Conservation (phyloP, 495 filamentous ascomycete species). For the Endocarpon pusillum region DNA sequence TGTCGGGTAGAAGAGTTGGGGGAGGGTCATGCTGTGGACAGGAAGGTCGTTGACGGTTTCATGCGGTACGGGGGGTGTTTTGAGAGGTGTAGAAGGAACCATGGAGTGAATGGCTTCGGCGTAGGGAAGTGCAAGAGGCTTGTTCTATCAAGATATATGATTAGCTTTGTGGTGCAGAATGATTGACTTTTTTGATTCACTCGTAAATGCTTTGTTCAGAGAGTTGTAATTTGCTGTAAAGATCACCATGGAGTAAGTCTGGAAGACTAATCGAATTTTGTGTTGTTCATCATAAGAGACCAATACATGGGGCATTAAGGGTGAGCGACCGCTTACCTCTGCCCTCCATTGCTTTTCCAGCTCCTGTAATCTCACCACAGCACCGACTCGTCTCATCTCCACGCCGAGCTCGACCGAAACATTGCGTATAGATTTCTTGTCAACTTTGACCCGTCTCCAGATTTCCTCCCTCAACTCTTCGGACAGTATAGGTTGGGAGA, state of each 20-base stretch:
- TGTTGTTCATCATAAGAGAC: conserved; percentile 45
- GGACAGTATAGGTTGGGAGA: conserved; percentile 56
- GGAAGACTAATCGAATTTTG: conserved; percentile 98
- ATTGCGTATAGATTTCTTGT: conserved; percentile 51
- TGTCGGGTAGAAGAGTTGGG: conserved; percentile 78
- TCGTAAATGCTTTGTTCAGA: conserved; percentile 21
- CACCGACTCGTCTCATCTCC: conserved; percentile 74
- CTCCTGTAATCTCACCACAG: conserved; percentile 73
- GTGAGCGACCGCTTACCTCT: conserved; percentile 39
- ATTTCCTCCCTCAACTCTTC: conserved; percentile 62
- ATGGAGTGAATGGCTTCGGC: conserved; percentile 58
- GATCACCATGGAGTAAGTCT: conserved; percentile 65
- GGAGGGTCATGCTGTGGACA: conserved; percentile 57
- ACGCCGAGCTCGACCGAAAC: conserved; percentile 66
- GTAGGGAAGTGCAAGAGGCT: conserved; percentile 61
- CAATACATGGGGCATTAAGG: conserved; percentile 23
- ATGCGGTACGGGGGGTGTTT: conserved; percentile 28
- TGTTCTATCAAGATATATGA: conserved; percentile 36
- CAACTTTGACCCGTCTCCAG: conserved; percentile 42
- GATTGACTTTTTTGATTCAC: neutral
- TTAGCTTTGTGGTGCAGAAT: conserved; percentile 8
- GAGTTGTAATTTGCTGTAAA: conserved; percentile 27
- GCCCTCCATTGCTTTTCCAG: conserved; percentile 62
- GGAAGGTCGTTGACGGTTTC: conserved; percentile 87
- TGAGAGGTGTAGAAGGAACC: conserved; percentile 44